Percentiles rank a stretch among this genome's conserved stretches.
Evolutionary conservation across 345 rosid genomes (phyloP).

Genomic region (Populus alba): DNA sequence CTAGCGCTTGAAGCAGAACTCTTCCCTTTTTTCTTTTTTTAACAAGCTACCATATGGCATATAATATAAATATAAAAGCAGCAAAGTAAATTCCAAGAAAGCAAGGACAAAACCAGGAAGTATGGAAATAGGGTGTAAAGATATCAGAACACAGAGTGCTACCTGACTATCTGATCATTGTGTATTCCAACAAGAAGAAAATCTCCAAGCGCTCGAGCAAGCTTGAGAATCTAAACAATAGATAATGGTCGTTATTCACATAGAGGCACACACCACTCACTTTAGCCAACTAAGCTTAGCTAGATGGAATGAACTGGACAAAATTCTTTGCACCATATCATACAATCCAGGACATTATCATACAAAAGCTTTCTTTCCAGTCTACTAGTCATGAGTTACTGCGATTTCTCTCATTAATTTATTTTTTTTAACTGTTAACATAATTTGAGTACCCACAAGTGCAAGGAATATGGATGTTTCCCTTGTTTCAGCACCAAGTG

Average conservation of each 20-base stretch:
- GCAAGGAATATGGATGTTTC: background rate
- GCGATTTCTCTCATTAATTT: background rate
- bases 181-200: slow-evolving; percentile 78
- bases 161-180: slow-evolving; percentile 71
- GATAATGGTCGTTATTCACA: background rate
- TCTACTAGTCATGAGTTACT: background rate
- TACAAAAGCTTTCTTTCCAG: background rate
- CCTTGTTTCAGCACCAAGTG: background rate
- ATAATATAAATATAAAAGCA: background rate
- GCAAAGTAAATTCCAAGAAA: background rate
- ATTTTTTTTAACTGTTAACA: background rate
- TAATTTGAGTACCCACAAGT: background rate
- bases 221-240: slow-evolving; percentile 45
- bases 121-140: background rate
- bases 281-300: background rate
- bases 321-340: background rate
- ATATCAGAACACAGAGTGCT: background rate
- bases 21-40: background rate
- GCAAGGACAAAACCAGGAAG: background rate
- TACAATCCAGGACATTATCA: background rate
- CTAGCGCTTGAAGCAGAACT: background rate
- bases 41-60: background rate
- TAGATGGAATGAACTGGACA: background rate
- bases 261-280: background rate
- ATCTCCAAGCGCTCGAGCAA: slow-evolving; percentile 72